Evolutionary conservation across 1,139 yeast genomes (phyloP), one percentile per base, ranked within the genome.

Genomic region (Torulaspora pretoriensis): DNA sequence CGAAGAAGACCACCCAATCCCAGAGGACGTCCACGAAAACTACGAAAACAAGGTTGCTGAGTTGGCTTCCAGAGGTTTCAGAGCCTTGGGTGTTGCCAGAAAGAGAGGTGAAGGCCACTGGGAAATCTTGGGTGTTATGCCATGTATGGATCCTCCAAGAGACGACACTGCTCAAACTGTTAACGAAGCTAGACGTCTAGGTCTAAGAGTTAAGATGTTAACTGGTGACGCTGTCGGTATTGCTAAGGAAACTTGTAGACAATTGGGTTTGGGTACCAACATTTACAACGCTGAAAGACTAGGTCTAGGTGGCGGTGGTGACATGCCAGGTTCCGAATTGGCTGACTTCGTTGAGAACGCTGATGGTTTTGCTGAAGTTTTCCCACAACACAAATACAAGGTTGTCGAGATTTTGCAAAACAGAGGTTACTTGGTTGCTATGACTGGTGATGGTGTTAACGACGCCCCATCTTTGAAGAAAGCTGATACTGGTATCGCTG

Each of bases 171-270:
- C 96, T 69, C 85, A 83, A 69, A 88, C 96, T 72, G 94, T 88
- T 71, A 72, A 79, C 73, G 96, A 88, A 78, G 96, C 96, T 66
- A 85, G 87, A 78, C 73, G 77, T 64, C 81, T 88, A 67, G 96
- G 96, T 85, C 80, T 88, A 69, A 83, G 94, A 75, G 95, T 88
- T 64, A 88, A 88, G 87, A 88, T 88, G 96, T 81, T 88, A 71
- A 88, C 96, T 77, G 96, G 96, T 85, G 96, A 88, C 76, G 96
- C 96, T 74, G 95, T 88, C 69, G 96, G 96, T 80, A 88, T 88
- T 75, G 96, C 96, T 69, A 88, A 88, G 83, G 96, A 88, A 78
- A 88, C 96, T 70, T 87, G 95, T 78, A 86, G 95, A 81, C 95
- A 88, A 84, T 79, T 88, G 71, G 95, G 96, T 71, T 80, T 88